Evolutionary conservation across 2,329 filamentous ascomycete genomes (phyloP).

Genomic region (Fusarium scirpi): DNA sequence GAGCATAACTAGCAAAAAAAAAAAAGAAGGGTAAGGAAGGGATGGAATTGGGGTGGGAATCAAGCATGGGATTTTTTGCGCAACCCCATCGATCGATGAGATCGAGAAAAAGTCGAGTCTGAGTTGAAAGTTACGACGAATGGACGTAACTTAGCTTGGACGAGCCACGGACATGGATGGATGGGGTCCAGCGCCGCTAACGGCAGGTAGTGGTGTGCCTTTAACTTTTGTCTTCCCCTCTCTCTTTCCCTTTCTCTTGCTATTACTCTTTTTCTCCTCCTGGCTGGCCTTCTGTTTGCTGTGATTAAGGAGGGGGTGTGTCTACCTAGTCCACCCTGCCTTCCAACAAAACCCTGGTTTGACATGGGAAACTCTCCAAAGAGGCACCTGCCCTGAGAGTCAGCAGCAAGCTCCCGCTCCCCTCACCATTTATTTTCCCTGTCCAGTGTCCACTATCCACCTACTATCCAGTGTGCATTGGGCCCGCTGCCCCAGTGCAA

Average conservation of each 20-base stretch:
- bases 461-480: background rate
- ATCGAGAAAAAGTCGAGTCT: constrained; percentile 49
- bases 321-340: constrained; percentile 7
- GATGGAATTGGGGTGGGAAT: constrained; percentile 46
- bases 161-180: constrained; percentile 38
- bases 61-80: constrained; percentile 48
- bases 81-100: constrained; percentile 54
- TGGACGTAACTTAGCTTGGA: constrained; percentile 27
- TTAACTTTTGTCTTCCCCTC: constrained; percentile 8
- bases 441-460: background rate
- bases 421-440: constrained; percentile 18
- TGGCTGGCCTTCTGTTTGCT: background rate
- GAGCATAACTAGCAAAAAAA: constrained; percentile 5
- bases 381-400: constrained; percentile 38
- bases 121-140: constrained; percentile 34
- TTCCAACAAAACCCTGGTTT: constrained; percentile 19
- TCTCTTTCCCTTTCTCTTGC: background rate
- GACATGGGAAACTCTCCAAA: constrained; percentile 27
- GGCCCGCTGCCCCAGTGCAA: background rate
- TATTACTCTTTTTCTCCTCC: background rate
- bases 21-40: constrained; percentile 32
- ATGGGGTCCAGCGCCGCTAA: constrained; percentile 13
- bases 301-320: background rate
- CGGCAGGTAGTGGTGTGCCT: constrained; percentile 27
- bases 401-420: constrained; percentile 38